Evolutionary conservation across 140 eudicot genomes (phyloP), one percentile per base, ranked within the genome.

Genomic region (Ambrosia hybrid): DNA sequence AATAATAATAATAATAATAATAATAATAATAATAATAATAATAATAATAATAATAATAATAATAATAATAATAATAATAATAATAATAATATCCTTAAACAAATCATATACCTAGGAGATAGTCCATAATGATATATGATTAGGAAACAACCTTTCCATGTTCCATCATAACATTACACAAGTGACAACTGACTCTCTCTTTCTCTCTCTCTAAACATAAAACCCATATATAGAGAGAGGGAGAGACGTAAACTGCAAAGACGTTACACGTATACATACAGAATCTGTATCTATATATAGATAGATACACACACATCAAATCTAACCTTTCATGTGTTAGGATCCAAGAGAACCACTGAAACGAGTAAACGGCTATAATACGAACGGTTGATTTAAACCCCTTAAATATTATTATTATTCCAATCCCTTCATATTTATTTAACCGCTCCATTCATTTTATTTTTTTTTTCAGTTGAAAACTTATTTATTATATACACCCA

Each of bases 311-410:
- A 41, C 9, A 43, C 48, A 43, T 21, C 55, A 34, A 46, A 6
- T 39, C 15, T 65, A 8, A 37, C 53, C 36, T 51, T 51, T 16
- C 30, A 26, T 34, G 56, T 46, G 30, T 45, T 9, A 49, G n/a
- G 10, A 49, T 10, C 9, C 52, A 48, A 48, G 3, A 49, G n/a
- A 49, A 63, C 82, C 82, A 78, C 10, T 43, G 73, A 52, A 72
- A 46, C 10, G 16, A 64, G 26, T 33, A 64, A 71, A 71, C 73
- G 73, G 77, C 78, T 77, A 63, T 64, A 36, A 78, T 46, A 56
- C 71, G 14, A 17, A 65, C 26, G 52, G 26, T 67, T 33, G 14
- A 6, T 61, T 49, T 39, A 73, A 59, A 70, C 61, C 69, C 76
- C 81, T 60, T 57, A 70, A 70, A 77, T 6, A 9, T 53, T 33